Evolutionary conservation across 2,329 filamentous ascomycete genomes (phyloP), one percentile per base, ranked within the genome.

Genomic region (Bisporella sp.): DNA sequence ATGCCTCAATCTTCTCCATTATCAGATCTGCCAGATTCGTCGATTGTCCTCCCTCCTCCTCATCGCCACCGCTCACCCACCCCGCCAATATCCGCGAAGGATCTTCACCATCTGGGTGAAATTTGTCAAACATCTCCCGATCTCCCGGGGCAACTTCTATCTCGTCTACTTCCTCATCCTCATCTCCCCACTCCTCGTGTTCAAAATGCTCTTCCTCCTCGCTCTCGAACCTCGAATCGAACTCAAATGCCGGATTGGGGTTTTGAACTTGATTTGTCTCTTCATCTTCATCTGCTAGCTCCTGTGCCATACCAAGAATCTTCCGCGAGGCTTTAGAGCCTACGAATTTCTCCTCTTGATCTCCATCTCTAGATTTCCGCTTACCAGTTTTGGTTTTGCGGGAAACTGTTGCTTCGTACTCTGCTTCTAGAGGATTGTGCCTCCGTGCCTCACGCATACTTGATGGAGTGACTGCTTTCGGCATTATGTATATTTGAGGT

Each of bases 1-100:
- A 88, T 52, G 87, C 85, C 4, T 90, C 89, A 64, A 99, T 99
- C 71, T 95, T 96, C 64, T 92, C 84, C 52, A 99, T 72, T 57
- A 99, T 99, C 56, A 99, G 73, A 63, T 96, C 91, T 12, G 93
- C 90, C 51, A 99, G 75, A 67, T 97, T 96, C 55, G 86, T 89
- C 11, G 78, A 75, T 11, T 75, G 74, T 40, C 73, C 72, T 31
- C 70, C 64, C 49, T 64, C 64, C 12, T 69, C 69, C 9, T 71
- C 72, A 4, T 69, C 66, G 39, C 68, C 69, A 12, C 53, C 52
- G 6, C 59, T 61, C 31, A 59, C 62, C 62, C 62, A 67, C 9
- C 64, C 62, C 41, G 60, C 53, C 44, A 52, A 58, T 40, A 66
- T 37, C 28, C 49, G 40, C 29, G 65, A 57, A 12, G 59, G 53